Conservation (phyloP, 2,329 filamentous ascomycete genomes). For the Orbilia oligospora region DNA sequence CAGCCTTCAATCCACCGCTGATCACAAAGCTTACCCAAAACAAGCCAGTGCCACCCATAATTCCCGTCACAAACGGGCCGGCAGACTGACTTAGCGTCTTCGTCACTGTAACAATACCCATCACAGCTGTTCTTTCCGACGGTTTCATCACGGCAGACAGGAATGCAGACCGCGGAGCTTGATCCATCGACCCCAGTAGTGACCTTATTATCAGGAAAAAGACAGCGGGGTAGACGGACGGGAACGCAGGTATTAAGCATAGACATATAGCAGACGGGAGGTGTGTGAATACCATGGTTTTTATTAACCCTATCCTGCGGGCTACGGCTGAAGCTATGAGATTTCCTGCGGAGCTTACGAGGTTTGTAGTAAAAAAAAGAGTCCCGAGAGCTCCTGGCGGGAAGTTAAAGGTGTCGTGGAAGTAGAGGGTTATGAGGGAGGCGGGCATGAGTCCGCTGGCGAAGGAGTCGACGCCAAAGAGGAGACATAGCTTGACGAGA, state of each 20-base stretch:
- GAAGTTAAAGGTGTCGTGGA: conserved; percentile 70
- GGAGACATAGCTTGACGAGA: conserved; percentile 77
- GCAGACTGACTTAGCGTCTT: conserved; percentile 76
- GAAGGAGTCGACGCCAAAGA: conserved; percentile 73
- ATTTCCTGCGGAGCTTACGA: conserved; percentile 71
- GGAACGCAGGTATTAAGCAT: conserved; percentile 74
- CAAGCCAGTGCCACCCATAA: conserved; percentile 72
- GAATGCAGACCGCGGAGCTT: conserved; percentile 79
- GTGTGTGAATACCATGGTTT: conserved; percentile 69
- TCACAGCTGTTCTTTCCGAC: conserved; percentile 78
- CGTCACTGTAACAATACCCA: conserved; percentile 79
- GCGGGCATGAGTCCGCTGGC: conserved; percentile 63
- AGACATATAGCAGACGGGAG: conserved; percentile 78
- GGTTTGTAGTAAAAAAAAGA: conserved; percentile 72
- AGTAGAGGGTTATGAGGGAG: conserved; percentile 71
- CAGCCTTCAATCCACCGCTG: conserved; percentile 75
- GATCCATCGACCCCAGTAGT: conserved; percentile 78
- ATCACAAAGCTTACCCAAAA: conserved; percentile 76
- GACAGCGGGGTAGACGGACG: conserved; percentile 72
- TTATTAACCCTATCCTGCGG: conserved; percentile 70
- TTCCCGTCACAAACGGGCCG: conserved; percentile 77
- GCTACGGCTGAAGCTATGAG: conserved; percentile 72
- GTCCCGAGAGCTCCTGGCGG: conserved; percentile 71
- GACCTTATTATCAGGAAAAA: conserved; percentile 75
- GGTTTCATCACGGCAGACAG: conserved; percentile 76